phyloP scores from a whole-genome alignment of 2,329 filamentous ascomycete genomes.

The Pseudocercospora vitis region DNA sequence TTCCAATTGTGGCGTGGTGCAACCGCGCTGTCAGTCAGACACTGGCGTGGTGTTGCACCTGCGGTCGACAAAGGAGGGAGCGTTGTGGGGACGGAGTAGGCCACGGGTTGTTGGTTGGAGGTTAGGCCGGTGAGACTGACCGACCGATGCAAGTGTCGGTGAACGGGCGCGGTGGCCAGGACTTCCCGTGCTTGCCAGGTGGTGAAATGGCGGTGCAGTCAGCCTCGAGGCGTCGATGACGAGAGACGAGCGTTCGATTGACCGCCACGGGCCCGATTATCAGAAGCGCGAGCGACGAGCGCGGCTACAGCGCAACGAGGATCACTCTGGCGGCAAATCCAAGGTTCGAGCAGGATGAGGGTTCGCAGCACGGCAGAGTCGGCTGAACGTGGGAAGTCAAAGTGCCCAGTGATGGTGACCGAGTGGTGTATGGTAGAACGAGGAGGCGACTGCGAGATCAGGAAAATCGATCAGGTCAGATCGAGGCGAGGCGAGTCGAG shows the following conservation, averaged over 20 bases:
- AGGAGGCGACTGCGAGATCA: conserved; percentile 6
- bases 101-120: conserved; percentile 11
- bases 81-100: not conserved
- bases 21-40: conserved; percentile 24
- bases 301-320: conserved; percentile 20
- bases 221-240: conserved; percentile 10
- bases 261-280: too few relatives aligned
- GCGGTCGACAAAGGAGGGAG: conserved; percentile 16
- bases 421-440: conserved; percentile 9
- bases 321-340: conserved; percentile 12
- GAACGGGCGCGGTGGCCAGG: conserved; percentile 12
- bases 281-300: conserved; percentile 16
- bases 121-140: conserved; percentile 17
- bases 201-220: conserved; percentile 16
- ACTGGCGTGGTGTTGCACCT: conserved; percentile 13
- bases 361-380: conserved; percentile 18
- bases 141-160: conserved; percentile 12
- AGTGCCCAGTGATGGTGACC: conserved; percentile 3
- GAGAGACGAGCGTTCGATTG: conserved; percentile 5
- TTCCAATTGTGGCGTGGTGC: conserved; percentile 14
- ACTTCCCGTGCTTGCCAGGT: not conserved
- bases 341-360: conserved; percentile 20
- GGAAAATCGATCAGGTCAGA: conserved; percentile 1
- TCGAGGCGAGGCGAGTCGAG: not conserved
- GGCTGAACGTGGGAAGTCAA: conserved; percentile 11